Percentiles rank a stretch among this genome's conserved stretches.
These are phyloP conservation scores for Rhizophagus clarus DNA, from an alignment of 192 early-diverging fungal genomes.

Conservation along the genomic window DNA sequence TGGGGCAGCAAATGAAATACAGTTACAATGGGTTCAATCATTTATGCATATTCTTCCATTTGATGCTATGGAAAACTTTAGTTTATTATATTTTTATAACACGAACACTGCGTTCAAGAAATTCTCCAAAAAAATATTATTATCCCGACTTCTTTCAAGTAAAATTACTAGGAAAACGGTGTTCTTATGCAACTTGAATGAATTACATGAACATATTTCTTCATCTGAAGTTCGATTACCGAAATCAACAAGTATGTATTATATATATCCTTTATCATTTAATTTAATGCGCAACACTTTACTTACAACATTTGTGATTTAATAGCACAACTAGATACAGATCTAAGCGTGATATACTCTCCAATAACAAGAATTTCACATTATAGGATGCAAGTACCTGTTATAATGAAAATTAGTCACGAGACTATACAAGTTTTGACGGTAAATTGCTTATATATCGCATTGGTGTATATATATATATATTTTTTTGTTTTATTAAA, in stretches of 20 bases:
- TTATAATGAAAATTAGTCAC: slow-evolving; percentile 77
- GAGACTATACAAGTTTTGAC: slow-evolving; percentile 84
- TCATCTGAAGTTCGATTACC: slow-evolving; percentile 76
- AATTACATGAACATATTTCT: slow-evolving; percentile 76
- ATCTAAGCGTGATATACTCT: slow-evolving; percentile 61
- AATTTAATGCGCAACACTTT: neutral
- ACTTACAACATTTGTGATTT: neutral
- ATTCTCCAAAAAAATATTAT: slow-evolving; percentile 55
- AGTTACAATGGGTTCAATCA: slow-evolving; percentile 72
- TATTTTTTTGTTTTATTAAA: neutral
- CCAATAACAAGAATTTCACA: slow-evolving; percentile 73
- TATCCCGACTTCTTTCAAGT: slow-evolving; percentile 51
- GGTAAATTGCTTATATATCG: slow-evolving; percentile 34
- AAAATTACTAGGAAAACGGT: slow-evolving; percentile 65
- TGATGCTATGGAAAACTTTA: slow-evolving; percentile 63
- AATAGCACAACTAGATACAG: slow-evolving; percentile 68
- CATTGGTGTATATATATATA: neutral
- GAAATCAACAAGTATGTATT: slow-evolving; percentile 59
- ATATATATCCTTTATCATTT: neutral
- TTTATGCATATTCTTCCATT: slow-evolving; percentile 74
- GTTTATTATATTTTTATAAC: slow-evolving; percentile 78
- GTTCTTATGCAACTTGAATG: slow-evolving; percentile 67
- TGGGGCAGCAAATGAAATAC: slow-evolving; percentile 77
- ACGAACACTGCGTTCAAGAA: slow-evolving; percentile 78
- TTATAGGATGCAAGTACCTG: slow-evolving; percentile 66